Conservation (phyloP, 139 green algal genomes). For the Coelastrella sp. region DNA sequence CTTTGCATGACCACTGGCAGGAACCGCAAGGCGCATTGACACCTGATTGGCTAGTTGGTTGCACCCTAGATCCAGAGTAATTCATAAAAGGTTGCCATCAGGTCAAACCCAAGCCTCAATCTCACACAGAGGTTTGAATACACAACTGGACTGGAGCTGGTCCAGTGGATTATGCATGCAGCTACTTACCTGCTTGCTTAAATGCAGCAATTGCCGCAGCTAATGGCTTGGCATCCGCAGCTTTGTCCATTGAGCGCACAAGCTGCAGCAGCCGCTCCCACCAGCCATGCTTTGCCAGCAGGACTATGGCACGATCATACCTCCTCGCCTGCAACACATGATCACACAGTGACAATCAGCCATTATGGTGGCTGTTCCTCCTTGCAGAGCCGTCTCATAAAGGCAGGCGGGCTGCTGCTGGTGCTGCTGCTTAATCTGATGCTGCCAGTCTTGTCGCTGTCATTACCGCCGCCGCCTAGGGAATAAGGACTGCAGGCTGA, state of each 20-base stretch:
- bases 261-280: slow-evolving; percentile 79
- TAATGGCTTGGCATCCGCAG: slow-evolving; percentile 52
- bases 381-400: neutral
- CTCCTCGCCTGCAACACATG: neutral
- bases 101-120: neutral
- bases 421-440: neutral
- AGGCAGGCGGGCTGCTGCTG: neutral
- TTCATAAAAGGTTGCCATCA: too few species aligned
- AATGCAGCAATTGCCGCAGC: slow-evolving; percentile 32
- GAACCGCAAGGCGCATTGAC: too few species aligned
- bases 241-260: slow-evolving; percentile 61
- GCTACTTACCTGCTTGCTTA: slow-evolving; percentile 38
- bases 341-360: neutral
- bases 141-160: too few species aligned
- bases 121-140: neutral
- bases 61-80: too few species aligned
- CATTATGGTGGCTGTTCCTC: neutral
- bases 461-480: too few species aligned
- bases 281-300: slow-evolving; percentile 76
- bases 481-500: neutral
- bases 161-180: too few species aligned
- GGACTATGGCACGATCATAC: slow-evolving; percentile 75
- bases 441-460: too few species aligned
- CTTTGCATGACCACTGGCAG: too few species aligned
- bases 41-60: too few species aligned